Base-by-base conservation (phyloP, 306 rosid species). In the Fagus sylvatica region DNA sequence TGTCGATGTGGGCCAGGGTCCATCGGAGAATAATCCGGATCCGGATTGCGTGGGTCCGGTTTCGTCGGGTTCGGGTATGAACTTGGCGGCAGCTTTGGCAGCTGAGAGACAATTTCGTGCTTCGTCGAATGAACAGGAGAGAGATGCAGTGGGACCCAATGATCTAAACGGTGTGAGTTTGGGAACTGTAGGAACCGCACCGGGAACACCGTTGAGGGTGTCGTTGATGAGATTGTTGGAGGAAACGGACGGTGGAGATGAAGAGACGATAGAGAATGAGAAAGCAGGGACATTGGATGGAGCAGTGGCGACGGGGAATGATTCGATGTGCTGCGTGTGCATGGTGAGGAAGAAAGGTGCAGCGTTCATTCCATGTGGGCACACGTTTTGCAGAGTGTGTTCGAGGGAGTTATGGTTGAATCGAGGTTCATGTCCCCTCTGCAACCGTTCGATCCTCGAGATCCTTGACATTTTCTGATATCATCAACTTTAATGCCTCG, bases 351-450 rank as follows among this genome's bases (percentile, higher is more conserved):
- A 87, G 76, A 93, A 91, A 77, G 98, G 96, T 0, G 97, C 97
- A 36, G 99, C 99, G 37, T 93, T 93, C 79, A 96, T 96, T 37
- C 99, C 99, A 73, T 96, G 99, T 79, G 98, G 99, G 39, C 99
- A 96, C 81, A 96, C 99, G 0, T 96, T 88, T 80, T 96, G 99
- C 82, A 91, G 99, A 37, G 94, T 93, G 84, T 96, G 99, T 70
- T 91, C 98, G n/a, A 87, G 96, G 74, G 99, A 96, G 88, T 70
- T 96, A 81, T 96, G 98, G 99, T 1, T 91, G 72, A 96, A 93
- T 48, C 90, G 98, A 81, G 99, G 99, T 8, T 70, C 79, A 4
- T 96, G 99, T 78, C 99, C 99, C 81, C 98, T 96, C 61, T 96
- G 99, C 62, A 96, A 93, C 81, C 94, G 98, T 85, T 86, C 90